Base-by-base conservation (phyloP, 208 protist species). In the Strigomonas culicis region DNA sequence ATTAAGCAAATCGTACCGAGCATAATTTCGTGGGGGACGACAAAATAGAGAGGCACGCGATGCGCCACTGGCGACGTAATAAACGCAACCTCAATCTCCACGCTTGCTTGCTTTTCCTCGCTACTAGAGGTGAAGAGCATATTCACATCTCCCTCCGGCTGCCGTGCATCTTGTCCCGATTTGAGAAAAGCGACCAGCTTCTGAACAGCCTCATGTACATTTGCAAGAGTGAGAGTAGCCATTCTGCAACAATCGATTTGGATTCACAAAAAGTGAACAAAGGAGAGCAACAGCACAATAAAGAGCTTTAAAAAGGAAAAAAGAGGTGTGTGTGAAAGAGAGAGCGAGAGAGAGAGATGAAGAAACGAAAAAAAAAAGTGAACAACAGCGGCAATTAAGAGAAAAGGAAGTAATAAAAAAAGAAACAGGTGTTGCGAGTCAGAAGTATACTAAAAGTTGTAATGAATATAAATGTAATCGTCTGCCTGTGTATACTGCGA, bases 31-130 rank as follows among this genome's bases (percentile, higher is more conserved):
- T 93, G 71, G 8, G 90, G 90, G 47, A 93, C 59, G 24, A 61
- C 49, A 27, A 93, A 82, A 64, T 92, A 96, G 21, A 93, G 68
- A 13, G 90, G 90, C 32, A 96, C 90, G 55, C 90, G 86, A 61
- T 96, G 86, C 24, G 83, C 75, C 0, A 59, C 52, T 1, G 90
- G 86, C 24, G 90, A 68, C n/a, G 74, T 59, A 2, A 92, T 39
- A 66, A 93, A 96, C 32, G 83, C 53, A 22, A 96, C 57, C 51
- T 96, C 84, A 17, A 96, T 68, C 19, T 93, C 90, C 22, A 95
- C 61, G 19, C 68, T 64, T 49, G 68, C 56, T 49, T 67, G 44
- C 22, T 52, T 63, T 36, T 64, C 72, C 53, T 88, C 67, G 32
- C 70, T 47, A 15, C 39, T 62, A 19, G 77, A 60, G 1, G 78